These are phyloP conservation scores for Malus orientalis DNA, from an alignment of 306 rosid species.

Conservation along the genomic window DNA sequence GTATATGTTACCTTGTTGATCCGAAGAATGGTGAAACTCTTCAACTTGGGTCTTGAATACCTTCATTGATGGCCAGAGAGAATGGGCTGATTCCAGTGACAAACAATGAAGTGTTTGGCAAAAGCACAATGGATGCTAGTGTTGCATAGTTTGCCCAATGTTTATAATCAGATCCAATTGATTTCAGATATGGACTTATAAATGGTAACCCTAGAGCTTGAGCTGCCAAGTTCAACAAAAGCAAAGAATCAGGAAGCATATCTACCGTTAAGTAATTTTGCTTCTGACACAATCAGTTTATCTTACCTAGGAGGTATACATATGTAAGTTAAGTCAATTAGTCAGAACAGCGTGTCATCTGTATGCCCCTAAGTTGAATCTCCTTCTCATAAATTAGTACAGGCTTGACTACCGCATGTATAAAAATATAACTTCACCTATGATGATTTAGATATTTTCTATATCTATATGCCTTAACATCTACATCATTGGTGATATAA, in stretches of 20 bases:
- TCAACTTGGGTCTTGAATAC: conserved; percentile 55
- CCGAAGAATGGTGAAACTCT: conserved; percentile 18
- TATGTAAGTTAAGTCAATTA: too few species aligned
- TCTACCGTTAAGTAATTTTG: not conserved
- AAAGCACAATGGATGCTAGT: conserved; percentile 63
- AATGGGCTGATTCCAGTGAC: conserved; percentile 56
- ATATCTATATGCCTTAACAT: too few species aligned
- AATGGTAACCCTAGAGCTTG: conserved; percentile 55
- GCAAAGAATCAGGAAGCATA: not conserved
- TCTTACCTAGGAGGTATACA: not conserved
- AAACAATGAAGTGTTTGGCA: conserved; percentile 47
- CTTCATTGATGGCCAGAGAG: conserved; percentile 50
- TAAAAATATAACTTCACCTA: not conserved
- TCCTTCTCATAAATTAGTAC: not conserved
- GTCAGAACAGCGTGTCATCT: accelerated
- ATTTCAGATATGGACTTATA: conserved; percentile 67
- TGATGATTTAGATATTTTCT: not conserved
- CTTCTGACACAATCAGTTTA: not conserved
- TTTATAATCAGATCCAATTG: conserved; percentile 51
- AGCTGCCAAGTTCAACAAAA: conserved; percentile 41
- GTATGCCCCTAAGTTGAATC: not conserved
- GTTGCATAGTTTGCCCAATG: conserved; percentile 76
- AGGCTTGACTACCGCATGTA: too few species aligned
- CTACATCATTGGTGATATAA: too few species aligned
- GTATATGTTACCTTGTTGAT: conserved; percentile 18